Percentiles rank a stretch among this genome's conserved stretches.
phyloP scores from a whole-genome alignment of 441 rosid genomes.

The Pelargonium myrrhifolium region DNA sequence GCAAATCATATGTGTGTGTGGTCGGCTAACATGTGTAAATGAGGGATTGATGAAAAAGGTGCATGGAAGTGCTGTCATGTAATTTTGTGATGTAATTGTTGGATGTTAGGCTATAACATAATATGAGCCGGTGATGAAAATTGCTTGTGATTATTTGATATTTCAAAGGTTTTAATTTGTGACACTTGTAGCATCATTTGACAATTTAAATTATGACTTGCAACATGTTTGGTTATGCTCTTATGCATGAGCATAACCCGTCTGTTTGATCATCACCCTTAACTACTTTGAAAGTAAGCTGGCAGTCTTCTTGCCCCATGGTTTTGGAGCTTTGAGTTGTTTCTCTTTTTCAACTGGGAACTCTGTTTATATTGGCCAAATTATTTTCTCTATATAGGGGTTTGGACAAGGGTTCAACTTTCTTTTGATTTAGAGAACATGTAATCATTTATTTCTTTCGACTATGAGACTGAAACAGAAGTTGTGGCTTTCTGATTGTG shows the following conservation, averaged over 20 bases:
- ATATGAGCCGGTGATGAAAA: background rate
- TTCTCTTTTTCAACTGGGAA: background rate
- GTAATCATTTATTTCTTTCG: background rate
- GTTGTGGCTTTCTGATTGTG: conserved; percentile 5
- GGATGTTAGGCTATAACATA: background rate
- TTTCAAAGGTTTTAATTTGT: background rate
- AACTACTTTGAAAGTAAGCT: background rate
- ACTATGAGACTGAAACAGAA: background rate
- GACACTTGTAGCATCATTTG: background rate
- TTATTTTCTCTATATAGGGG: background rate
- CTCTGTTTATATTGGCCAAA: background rate
- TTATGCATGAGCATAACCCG: background rate
- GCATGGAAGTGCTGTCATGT: background rate
- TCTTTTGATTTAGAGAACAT: background rate
- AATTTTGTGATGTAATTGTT: background rate
- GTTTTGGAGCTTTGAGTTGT: background rate
- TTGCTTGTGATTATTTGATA: background rate
- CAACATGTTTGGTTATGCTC: background rate
- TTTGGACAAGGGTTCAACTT: background rate
- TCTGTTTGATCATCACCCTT: background rate
- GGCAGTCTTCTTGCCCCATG: background rate
- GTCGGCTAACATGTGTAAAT: background rate
- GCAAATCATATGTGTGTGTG: background rate
- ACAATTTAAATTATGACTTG: background rate
- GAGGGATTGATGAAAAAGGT: background rate